A percentile compares a stretch with the other conserved stretches of the same genome.
These are phyloP conservation scores for Xanthoconium stramineum DNA, from an alignment of 768 basidiomycete genomes.

Conservation along the genomic window DNA sequence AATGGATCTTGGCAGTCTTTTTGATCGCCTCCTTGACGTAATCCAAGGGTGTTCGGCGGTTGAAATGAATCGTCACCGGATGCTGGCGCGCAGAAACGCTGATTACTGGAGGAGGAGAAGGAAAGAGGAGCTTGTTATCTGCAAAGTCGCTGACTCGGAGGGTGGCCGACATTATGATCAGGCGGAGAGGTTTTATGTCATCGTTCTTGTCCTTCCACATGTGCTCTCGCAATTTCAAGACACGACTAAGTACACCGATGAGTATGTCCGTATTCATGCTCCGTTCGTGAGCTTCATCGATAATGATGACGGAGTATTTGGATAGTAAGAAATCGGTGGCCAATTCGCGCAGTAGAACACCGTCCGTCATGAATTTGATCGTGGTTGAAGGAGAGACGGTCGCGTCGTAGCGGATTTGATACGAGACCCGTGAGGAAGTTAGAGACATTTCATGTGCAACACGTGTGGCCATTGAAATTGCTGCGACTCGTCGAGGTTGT, in stretches of 20 bases:
- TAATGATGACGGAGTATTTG: conserved; percentile 91
- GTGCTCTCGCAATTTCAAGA: conserved; percentile 83
- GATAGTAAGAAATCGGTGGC: conserved; percentile 90
- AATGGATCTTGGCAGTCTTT: conserved; percentile 90
- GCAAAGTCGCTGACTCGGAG: conserved; percentile 91
- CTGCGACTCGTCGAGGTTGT: conserved; percentile 95
- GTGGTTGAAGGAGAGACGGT: conserved; percentile 86
- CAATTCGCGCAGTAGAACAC: conserved; percentile 90
- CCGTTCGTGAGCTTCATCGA: conserved; percentile 97
- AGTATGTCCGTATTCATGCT: conserved; percentile 98
- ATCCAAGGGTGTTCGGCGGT: conserved; percentile 77
- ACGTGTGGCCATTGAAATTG: conserved; percentile 92
- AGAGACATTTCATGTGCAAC: conserved; percentile 93
- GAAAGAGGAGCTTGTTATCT: conserved; percentile 78
- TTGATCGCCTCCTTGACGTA: conserved; percentile 89
- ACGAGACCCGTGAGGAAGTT: conserved; percentile 78
- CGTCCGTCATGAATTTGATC: conserved; percentile 99
- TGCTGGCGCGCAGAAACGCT: conserved; percentile 88
- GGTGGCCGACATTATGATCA: conserved; percentile 99
- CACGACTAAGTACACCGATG: conserved; percentile 93
- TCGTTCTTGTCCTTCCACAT: conserved; percentile 82
- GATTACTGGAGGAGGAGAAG: conserved; percentile 85
- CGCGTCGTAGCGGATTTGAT: conserved; percentile 97
- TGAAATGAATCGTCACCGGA: conserved; percentile 94
- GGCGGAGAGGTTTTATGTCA: conserved; percentile 77